Percentiles rank a stretch among this genome's conserved stretches.
These are phyloP conservation scores for Candida piceae DNA, from an alignment of 805 yeast genomes.

Conservation along the genomic window DNA sequence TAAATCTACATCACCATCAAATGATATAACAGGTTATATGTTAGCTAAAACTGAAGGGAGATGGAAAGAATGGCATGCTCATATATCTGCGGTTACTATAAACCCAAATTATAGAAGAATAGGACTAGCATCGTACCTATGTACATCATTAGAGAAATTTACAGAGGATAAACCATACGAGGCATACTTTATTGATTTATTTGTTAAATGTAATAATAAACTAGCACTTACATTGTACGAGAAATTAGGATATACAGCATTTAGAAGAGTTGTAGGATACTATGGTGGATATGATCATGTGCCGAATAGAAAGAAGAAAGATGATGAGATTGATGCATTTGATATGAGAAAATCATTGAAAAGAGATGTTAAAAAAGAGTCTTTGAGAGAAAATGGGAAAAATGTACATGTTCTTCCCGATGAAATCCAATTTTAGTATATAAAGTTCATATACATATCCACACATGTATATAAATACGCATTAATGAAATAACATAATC, in stretches of 20 bases:
- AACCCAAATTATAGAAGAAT: conserved; percentile 77
- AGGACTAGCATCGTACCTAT: conserved; percentile 78
- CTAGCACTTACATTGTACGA: conserved; percentile 81
- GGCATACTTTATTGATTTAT: conserved; percentile 83
- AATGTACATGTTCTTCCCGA: conserved; percentile 57
- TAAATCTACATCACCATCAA: conserved; percentile 45
- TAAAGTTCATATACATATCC: no score
- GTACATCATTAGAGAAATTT: conserved; percentile 64
- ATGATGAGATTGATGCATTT: conserved; percentile 80
- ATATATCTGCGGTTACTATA: conserved; percentile 92
- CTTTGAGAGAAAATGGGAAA: conserved; percentile 58
- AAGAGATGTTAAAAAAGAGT: conserved; percentile 48
- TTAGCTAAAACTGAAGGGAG: conserved; percentile 95
- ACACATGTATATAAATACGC: no score
- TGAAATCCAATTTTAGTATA: conserved; percentile 60
- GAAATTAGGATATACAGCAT: conserved; percentile 79
- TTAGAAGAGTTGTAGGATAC: conserved; percentile 83
- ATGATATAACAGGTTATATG: conserved; percentile 65
- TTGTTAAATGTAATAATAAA: conserved; percentile 80
- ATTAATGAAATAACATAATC: no score
- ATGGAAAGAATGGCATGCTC: conserved; percentile 88
- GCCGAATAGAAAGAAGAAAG: conserved; percentile 35
- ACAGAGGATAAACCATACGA: conserved; percentile 72
- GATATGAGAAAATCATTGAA: conserved; percentile 72
- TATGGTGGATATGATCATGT: conserved; percentile 52